Percentiles rank a stretch among this genome's conserved stretches.
phyloP scores from a whole-genome alignment of 202 grass and related monocot species.

The Brachypodium distachyon region DNA sequence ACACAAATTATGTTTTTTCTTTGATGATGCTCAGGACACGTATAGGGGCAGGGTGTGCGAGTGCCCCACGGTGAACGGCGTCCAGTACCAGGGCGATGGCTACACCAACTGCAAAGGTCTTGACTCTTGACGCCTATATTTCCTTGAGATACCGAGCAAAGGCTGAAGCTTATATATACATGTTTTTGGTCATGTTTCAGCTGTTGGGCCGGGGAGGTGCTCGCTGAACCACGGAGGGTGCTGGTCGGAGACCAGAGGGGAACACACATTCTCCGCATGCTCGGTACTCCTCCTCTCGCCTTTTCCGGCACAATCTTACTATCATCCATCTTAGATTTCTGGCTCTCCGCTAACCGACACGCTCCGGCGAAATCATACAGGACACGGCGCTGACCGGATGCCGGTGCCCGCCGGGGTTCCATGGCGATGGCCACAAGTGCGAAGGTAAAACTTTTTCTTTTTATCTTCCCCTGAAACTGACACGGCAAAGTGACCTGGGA shows the following conservation, averaged over 20 bases:
- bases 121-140: neutral
- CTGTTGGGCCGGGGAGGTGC: conserved; percentile 66
- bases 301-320: neutral
- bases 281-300: conserved; percentile 15
- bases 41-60: conserved; percentile 75
- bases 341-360: neutral
- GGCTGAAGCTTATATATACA: too few relatives aligned
- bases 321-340: too few relatives aligned
- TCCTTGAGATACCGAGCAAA: too few relatives aligned
- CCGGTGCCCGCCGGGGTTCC: conserved; percentile 65
- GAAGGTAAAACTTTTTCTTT: conserved; percentile 19
- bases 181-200: too few relatives aligned
- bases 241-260: conserved; percentile 48
- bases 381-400: conserved; percentile 44
- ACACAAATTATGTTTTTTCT: too few relatives aligned
- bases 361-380: neutral
- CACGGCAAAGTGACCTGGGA: neutral
- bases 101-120: conserved; percentile 67
- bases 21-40: conserved; percentile 47
- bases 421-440: conserved; percentile 60
- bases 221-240: conserved; percentile 70
- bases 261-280: conserved; percentile 58
- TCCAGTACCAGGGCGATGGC: conserved; percentile 67
- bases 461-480: neutral
- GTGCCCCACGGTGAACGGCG: conserved; percentile 55